Evolutionary conservation across 2,329 filamentous ascomycete genomes (phyloP), one percentile per base, ranked within the genome.

Genomic region (Nothophoma quercina): DNA sequence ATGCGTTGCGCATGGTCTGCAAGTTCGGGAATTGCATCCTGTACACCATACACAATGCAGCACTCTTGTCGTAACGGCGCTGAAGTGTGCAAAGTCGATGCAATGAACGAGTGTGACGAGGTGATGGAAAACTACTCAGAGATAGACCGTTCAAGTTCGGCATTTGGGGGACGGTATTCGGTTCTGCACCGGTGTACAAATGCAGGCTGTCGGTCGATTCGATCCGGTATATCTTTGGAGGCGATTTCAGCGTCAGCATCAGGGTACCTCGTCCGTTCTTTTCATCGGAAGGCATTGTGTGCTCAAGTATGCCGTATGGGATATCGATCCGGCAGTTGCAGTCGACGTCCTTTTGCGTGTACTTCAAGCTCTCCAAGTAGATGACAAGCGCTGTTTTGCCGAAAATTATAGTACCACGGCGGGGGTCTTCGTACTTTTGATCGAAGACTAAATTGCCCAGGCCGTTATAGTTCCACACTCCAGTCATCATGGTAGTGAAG

Each of bases 41-140:
- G 59, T 85, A 86, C 0, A 83, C 79, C 38, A 83, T 78, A 53
- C 80, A 83, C 32, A 71, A 75, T 2, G 77, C 76, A 2, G 75
- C 74, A 30, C 78, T 74, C n/a, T 62, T 65, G 9, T 64, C 63
- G 47, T 81, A 75, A 0, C 59, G 42, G 2, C 55, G 56, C 46
- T 75, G 71, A 36, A 82, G 62, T 22, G 59, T 65, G 5, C 73
- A 68, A 7, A 78, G 62, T 23, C 76, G 65, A 49, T 54, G 48
- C 35, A 71, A 52, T 58, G 58, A 46, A 25, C 28, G 50, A 2
- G 51, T 15, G 47, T 43, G 46, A 15, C 32, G 12, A 12, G 44
- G 19, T 15, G 22, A 2, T 15, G 33, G 16, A 18, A 19, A 7
- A 7, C 22, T 5, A 16, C 33, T 35, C 15, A 63, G 16, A 19